These are phyloP conservation scores for Bothriochloa decipiens DNA, from an alignment of 176 grass and related monocot species.

Conservation along the genomic window DNA sequence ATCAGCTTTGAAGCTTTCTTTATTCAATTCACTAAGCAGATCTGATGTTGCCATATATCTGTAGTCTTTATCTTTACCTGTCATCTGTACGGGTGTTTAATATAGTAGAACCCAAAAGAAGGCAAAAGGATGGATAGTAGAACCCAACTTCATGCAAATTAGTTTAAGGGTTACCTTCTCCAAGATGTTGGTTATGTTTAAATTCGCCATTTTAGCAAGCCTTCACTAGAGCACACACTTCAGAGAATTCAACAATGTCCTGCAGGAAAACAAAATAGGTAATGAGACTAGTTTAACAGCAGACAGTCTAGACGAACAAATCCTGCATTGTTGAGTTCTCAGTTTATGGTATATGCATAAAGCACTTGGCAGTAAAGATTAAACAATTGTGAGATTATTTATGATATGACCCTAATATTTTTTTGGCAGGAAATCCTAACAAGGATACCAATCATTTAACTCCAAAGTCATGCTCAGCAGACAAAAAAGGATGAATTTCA, in stretches of 20 bases:
- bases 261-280: conserved; percentile 27
- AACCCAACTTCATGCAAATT: conserved; percentile 9
- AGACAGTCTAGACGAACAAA: background rate
- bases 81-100: conserved; percentile 70
- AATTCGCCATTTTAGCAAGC: conserved; percentile 61
- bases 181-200: conserved; percentile 77
- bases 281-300: background rate
- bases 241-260: background rate
- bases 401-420: background rate
- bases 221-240: conserved; percentile 8
- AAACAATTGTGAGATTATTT: background rate
- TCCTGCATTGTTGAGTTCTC: background rate
- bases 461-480: background rate
- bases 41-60: conserved; percentile 98
- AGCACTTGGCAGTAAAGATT: background rate
- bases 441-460: background rate
- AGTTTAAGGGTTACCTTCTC: conserved; percentile 62
- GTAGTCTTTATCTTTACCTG: conserved; percentile 94
- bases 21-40: conserved; percentile 84
- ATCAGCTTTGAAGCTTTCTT: conserved; percentile 74
- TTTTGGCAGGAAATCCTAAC: background rate
- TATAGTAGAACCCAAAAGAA: conserved; percentile 17
- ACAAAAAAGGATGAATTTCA: background rate
- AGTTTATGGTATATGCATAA: background rate
- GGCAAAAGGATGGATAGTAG: conserved; percentile 6